Evolutionary conservation across 2,329 filamentous ascomycete species (phyloP).

Genomic region (Trichoderma sp.): DNA sequence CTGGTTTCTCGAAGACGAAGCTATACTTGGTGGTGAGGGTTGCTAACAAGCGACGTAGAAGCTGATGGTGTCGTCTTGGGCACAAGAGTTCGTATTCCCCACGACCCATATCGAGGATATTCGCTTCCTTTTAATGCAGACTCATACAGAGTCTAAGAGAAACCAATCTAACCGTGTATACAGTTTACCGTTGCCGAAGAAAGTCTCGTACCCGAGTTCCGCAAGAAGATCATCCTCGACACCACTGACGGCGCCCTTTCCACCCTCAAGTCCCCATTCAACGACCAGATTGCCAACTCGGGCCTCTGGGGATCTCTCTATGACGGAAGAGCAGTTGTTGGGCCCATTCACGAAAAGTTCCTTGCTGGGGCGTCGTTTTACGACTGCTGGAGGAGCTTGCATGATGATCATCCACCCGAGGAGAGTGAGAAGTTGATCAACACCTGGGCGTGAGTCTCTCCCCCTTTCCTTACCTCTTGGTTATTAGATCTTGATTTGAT

Average conservation of each 20-base stretch:
- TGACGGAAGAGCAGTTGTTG: constrained; percentile 44
- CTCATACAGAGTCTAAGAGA: not conserved
- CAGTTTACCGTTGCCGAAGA: constrained; percentile 47
- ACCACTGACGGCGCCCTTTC: constrained; percentile 44
- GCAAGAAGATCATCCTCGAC: constrained; percentile 42
- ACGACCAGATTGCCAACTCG: constrained; percentile 40
- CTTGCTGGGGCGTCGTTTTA: constrained; percentile 40
- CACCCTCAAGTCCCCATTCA: constrained; percentile 48
- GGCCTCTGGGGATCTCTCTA: constrained; percentile 44
- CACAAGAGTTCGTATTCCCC: constrained; percentile 35
- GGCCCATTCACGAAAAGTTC: constrained; percentile 41
- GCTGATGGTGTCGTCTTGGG: constrained; percentile 46
- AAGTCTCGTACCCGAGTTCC: constrained; percentile 40
- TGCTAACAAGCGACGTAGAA: constrained; percentile 31
- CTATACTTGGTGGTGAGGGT: not conserved
- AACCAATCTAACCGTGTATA: not conserved
- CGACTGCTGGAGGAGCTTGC: constrained; percentile 41
- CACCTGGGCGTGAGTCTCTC: constrained; percentile 37
- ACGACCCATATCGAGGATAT: not conserved
- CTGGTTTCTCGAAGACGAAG: not conserved
- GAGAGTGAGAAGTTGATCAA: constrained; percentile 33
- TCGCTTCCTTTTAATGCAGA: no score
- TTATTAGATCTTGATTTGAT: not conserved
- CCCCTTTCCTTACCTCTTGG: not conserved
- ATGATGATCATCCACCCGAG: constrained; percentile 38